Conservation (phyloP, 2,329 filamentous ascomycete genomes). For the Pseudocercospora fijiensis region DNA sequence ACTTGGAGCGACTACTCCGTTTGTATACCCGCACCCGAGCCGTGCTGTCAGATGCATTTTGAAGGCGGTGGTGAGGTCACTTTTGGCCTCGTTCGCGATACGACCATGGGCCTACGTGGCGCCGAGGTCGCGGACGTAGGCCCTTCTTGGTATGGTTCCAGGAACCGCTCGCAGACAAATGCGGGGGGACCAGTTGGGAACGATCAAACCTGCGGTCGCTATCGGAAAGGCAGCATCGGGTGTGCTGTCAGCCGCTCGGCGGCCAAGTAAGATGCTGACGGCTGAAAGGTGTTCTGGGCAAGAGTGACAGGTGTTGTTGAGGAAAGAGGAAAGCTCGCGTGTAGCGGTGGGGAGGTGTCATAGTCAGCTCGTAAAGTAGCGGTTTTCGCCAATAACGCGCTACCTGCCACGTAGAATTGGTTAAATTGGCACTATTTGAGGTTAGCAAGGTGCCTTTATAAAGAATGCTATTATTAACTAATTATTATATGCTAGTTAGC, state of each 20-base stretch:
- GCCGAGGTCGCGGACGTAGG: slow-evolving; percentile 4
- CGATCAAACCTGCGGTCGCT: not conserved
- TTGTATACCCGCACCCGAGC: not conserved
- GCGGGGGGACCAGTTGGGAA: not conserved
- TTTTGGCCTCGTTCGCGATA: slow-evolving; percentile 2
- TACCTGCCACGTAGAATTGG: not conserved
- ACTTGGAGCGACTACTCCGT: not conserved
- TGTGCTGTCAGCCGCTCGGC: not conserved
- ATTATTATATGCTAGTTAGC: not conserved
- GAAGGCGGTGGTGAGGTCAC: slow-evolving; percentile 2
- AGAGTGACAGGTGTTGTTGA: not conserved
- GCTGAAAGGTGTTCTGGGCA: not conserved
- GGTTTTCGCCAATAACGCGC: not conserved
- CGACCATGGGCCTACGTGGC: not conserved
- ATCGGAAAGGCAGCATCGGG: not conserved
- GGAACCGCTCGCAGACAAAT: slow-evolving; percentile 2
- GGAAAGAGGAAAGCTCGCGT: not conserved
- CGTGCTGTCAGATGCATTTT: not conserved
- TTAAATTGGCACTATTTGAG: not conserved
- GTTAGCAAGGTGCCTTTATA: not conserved
- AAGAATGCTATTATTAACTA: not conserved
- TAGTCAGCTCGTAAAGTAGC: not conserved
- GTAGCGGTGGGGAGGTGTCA: too few species aligned
- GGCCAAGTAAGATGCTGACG: not conserved
- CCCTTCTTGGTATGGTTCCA: slow-evolving; percentile 3